Percentiles rank a stretch among this genome's conserved stretches.
Evolutionary conservation across 371 early-diverging fungal species (phyloP).

Genomic region (Syncephalis plumigaleata): DNA sequence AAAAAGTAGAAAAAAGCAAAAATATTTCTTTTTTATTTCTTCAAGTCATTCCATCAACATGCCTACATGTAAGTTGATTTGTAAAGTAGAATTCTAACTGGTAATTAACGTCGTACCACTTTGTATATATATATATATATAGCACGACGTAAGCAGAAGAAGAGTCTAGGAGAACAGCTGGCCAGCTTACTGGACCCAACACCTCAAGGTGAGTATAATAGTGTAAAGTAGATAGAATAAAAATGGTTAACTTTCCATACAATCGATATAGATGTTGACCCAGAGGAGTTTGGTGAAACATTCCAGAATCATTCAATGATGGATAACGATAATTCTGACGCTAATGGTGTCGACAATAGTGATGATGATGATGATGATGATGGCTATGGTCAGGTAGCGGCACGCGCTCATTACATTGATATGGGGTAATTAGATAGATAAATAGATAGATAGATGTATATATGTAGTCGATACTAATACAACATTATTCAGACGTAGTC

Average conservation of each 20-base stretch:
- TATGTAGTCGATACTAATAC: neutral
- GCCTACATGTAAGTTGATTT: no score
- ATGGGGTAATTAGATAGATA: constrained; percentile 26
- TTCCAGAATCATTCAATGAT: constrained; percentile 9
- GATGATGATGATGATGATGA: constrained; percentile 23
- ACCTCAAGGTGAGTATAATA: constrained; percentile 30
- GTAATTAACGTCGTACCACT: no score
- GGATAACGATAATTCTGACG: constrained; percentile 8
- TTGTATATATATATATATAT: no score
- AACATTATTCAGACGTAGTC: constrained; percentile 25
- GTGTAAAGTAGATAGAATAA: neutral
- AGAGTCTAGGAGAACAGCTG: constrained; percentile 42
- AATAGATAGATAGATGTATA: neutral
- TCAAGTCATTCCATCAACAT: no score
- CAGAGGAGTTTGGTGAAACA: constrained; percentile 36
- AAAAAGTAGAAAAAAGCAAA: no score
- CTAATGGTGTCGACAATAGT: constrained; percentile 26
- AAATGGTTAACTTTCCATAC: neutral
- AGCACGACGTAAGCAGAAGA: constrained; percentile 10
- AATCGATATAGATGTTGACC: constrained; percentile 27
- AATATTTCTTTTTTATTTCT: no score
- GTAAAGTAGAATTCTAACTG: no score
- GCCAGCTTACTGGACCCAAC: constrained; percentile 47
- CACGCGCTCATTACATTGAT: constrained; percentile 46
- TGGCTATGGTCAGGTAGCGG: constrained; percentile 15